Evolutionary conservation across 1,139 yeast genomes (phyloP).

Genomic region (Scheffersomyces illinoinensis): DNA sequence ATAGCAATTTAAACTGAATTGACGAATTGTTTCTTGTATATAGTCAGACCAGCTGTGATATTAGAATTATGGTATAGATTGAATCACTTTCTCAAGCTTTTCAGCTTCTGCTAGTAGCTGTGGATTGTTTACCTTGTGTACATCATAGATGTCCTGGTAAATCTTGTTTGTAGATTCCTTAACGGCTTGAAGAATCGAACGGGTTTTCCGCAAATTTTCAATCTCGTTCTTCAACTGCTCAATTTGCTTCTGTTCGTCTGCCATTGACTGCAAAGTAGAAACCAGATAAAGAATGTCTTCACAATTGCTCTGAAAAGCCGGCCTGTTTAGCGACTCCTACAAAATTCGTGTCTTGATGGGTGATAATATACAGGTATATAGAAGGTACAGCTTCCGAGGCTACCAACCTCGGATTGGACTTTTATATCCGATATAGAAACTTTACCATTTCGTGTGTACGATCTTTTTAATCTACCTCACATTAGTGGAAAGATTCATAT

Average conservation of each 20-base stretch:
- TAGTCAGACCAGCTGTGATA: neutral
- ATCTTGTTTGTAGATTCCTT: conserved; percentile 29
- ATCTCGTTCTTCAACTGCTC: conserved; percentile 14
- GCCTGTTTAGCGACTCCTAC: too few species aligned
- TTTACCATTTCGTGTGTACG: too few species aligned
- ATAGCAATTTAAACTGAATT: neutral
- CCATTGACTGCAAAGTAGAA: neutral
- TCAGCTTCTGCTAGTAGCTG: conserved; percentile 4
- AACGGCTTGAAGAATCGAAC: conserved; percentile 32
- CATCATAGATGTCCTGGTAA: conserved; percentile 24
- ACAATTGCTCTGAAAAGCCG: too few species aligned
- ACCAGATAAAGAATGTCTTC: neutral
- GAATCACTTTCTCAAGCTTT: conserved; percentile 3
- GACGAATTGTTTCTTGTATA: neutral
- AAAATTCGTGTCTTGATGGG: too few species aligned
- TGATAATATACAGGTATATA: too few species aligned
- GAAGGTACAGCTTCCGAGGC: too few species aligned
- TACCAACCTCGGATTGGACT: too few species aligned
- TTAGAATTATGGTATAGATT: neutral
- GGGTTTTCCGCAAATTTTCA: conserved; percentile 23
- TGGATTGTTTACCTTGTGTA: conserved; percentile 14
- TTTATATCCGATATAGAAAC: too few species aligned
- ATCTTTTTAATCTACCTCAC: too few species aligned
- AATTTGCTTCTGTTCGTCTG: neutral
- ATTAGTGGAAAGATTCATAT: too few species aligned